Percentiles rank a stretch among this genome's conserved stretches.
Conservation (phyloP, 2,329 filamentous ascomycete genomes). For the Fusarium hainanense region DNA sequence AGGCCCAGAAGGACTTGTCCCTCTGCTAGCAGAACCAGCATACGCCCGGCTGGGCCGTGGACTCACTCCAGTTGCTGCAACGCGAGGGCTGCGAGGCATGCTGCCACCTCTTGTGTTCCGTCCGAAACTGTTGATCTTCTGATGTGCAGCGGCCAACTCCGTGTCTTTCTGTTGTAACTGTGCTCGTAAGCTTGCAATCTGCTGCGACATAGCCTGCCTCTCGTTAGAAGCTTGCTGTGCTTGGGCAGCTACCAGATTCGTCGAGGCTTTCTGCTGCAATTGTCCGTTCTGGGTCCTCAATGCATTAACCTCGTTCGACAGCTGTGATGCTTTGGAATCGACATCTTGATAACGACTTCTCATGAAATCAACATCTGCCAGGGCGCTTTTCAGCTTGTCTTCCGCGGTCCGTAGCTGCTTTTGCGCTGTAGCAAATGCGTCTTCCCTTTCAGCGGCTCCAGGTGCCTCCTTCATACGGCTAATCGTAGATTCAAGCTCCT, state of each 20-base stretch:
- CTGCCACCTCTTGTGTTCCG: conserved; percentile 67
- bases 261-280: conserved; percentile 56
- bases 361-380: conserved; percentile 66
- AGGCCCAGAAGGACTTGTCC: conserved; percentile 60
- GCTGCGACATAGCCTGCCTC: conserved; percentile 49
- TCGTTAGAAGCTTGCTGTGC: conserved; percentile 56
- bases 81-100: conserved; percentile 68
- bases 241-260: conserved; percentile 61
- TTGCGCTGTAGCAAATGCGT: conserved; percentile 52
- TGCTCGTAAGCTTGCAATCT: conserved; percentile 56
- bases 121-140: conserved; percentile 61
- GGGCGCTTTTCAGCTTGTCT: conserved; percentile 53
- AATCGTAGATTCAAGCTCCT: conserved; percentile 52
- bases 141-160: conserved; percentile 58
- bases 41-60: conserved; percentile 54
- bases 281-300: conserved; percentile 57
- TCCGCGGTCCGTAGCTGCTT: conserved; percentile 56
- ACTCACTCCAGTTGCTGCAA: conserved; percentile 62
- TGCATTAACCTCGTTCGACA: conserved; percentile 59
- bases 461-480: conserved; percentile 44
- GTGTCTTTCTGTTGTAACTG: conserved; percentile 62
- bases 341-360: conserved; percentile 69
- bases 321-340: conserved; percentile 59
- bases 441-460: conserved; percentile 40
- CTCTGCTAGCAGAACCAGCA: conserved; percentile 58